phyloP scores from a whole-genome alignment of 495 filamentous ascomycete species.

The Cercophora samala region DNA sequence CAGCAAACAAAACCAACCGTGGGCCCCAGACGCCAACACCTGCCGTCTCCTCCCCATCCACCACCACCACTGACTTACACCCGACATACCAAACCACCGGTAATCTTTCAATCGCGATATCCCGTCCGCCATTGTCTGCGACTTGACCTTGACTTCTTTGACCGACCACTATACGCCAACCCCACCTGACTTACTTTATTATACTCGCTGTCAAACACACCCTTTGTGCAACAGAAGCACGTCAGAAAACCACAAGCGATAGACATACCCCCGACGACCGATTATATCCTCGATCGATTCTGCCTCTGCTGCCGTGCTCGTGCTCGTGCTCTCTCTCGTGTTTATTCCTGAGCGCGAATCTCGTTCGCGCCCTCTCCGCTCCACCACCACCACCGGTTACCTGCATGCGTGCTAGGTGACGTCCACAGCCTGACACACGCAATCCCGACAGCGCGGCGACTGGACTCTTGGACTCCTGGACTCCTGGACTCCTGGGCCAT shows the following conservation, averaged over 20 bases:
- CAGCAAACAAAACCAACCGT: conserved; percentile 5
- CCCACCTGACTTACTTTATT: not conserved
- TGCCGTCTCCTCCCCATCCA: not conserved
- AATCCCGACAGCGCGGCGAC: conserved; percentile 34
- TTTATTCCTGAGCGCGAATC: conserved; percentile 12
- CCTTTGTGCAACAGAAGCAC: conserved; percentile 4
- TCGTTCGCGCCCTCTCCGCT: conserved; percentile 20
- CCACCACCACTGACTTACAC: not conserved
- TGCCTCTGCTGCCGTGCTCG: conserved; percentile 4
- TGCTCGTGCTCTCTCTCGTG: not conserved
- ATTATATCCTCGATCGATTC: not conserved
- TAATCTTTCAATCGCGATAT: not conserved
- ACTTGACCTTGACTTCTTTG: not conserved
- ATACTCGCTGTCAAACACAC: not conserved
- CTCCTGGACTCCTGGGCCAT: conserved; percentile 19
- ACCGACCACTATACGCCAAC: not conserved
- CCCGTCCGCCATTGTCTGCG: no score
- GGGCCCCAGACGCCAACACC: not conserved
- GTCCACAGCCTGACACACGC: conserved; percentile 27
- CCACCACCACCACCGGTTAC: conserved; percentile 25
- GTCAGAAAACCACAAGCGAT: not conserved
- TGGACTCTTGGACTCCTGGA: conserved; percentile 21
- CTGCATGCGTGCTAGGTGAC: conserved; percentile 25
- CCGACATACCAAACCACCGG: not conserved
- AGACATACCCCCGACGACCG: not conserved